Conservation (phyloP, 805 yeast genomes). For the Wickerhamiella domercqiae region DNA sequence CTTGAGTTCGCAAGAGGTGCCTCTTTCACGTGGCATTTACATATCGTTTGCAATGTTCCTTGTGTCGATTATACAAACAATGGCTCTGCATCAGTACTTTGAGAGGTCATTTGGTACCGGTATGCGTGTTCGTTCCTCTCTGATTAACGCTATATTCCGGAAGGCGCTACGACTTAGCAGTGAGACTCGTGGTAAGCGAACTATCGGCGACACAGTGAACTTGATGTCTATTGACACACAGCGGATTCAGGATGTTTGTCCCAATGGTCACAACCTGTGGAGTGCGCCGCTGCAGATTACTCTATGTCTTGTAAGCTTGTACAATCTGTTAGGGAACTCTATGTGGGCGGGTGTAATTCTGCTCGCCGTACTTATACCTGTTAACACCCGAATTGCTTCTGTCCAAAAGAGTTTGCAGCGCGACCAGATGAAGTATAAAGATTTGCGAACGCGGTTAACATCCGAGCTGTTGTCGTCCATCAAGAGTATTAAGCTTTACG, state of each 20-base stretch:
- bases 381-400: conserved; percentile 55
- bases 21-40: conserved; percentile 42
- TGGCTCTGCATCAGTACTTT: conserved; percentile 52
- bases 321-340: conserved; percentile 63
- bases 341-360: conserved; percentile 88
- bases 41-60: conserved; percentile 51
- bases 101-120: conserved; percentile 39
- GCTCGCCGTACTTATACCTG: conserved; percentile 62
- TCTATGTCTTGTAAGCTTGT: conserved; percentile 57
- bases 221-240: conserved; percentile 90
- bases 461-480: conserved; percentile 78
- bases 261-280: conserved; percentile 69
- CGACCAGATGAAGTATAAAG: conserved; percentile 75
- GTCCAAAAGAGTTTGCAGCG: conserved; percentile 51
- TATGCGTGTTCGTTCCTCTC: conserved; percentile 40
- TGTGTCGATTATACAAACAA: conserved; percentile 44
- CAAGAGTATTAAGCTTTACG: conserved; percentile 81
- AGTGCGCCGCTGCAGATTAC: conserved; percentile 84
- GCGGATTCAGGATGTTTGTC: conserved; percentile 69
- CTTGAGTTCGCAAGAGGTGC: conserved; percentile 18
- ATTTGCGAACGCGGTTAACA: conserved; percentile 75
- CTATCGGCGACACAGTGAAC: conserved; percentile 88
- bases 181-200: conserved; percentile 44
- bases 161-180: conserved; percentile 58
- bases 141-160: conserved; percentile 52